Conservation (phyloP, 2,329 filamentous ascomycete species). For the Claviceps sp. region DNA sequence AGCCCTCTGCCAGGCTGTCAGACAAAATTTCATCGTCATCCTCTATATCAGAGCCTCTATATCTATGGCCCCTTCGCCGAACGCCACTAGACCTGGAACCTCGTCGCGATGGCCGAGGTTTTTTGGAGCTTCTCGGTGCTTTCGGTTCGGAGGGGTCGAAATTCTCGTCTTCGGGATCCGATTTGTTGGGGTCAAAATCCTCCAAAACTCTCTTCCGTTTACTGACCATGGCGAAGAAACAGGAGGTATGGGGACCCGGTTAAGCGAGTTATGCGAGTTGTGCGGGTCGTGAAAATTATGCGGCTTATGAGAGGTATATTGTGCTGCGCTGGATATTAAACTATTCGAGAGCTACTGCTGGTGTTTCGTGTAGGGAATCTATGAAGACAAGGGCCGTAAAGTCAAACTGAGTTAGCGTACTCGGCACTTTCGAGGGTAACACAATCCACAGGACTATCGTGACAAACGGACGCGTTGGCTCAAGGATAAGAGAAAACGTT, state of each 20-base stretch:
- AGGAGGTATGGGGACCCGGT: not conserved
- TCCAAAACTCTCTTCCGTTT: constrained; percentile 47
- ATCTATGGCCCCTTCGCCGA: constrained; percentile 28
- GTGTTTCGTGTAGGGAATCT: not conserved
- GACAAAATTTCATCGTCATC: constrained; percentile 44
- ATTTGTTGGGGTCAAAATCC: constrained; percentile 52
- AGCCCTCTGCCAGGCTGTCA: constrained; percentile 38
- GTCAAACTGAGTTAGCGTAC: not conserved
- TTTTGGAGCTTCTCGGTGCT: constrained; percentile 28
- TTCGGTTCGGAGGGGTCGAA: constrained; percentile 42
- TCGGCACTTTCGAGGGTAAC: not conserved
- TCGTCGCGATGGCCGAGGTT: constrained; percentile 24
- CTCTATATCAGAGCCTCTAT: constrained; percentile 48
- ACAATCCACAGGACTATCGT: not conserved
- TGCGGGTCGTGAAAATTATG: too few relatives aligned
- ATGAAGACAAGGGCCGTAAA: not conserved
- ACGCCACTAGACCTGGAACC: constrained; percentile 14
- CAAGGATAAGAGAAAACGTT: not conserved
- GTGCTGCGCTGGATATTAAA: constrained; percentile 6
- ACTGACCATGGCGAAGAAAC: constrained; percentile 16
- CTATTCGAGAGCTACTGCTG: not conserved
- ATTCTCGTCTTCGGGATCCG: constrained; percentile 52
- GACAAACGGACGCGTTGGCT: not conserved
- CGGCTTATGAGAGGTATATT: too few relatives aligned
- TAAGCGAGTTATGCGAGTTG: too few relatives aligned